These are phyloP conservation scores for Linderniella brevidens DNA, from an alignment of 257 asterid species.

Conservation along the genomic window DNA sequence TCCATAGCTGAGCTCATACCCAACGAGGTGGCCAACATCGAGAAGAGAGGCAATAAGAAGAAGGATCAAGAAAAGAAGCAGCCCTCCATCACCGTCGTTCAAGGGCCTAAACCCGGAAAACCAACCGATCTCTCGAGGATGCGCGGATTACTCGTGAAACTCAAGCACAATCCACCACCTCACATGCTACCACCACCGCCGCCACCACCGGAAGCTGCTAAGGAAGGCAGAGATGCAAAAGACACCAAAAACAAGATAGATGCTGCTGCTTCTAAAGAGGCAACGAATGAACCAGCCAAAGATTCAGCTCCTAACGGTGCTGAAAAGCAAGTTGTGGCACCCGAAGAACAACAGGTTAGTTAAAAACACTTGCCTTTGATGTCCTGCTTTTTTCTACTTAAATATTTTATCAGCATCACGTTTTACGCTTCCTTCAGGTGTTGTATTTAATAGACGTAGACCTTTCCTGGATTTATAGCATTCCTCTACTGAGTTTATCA, in stretches of 20 bases:
- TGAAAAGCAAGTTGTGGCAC: too few species aligned
- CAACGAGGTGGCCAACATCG: constrained; percentile 57
- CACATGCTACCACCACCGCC: constrained; percentile 93
- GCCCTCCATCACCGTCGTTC: constrained; percentile 64
- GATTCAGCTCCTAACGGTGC: too few species aligned
- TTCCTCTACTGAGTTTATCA: constrained; percentile 1
- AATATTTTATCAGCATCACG: not conserved
- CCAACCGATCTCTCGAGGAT: constrained; percentile 86
- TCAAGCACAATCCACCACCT: constrained; percentile 82
- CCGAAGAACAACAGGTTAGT: constrained; percentile 1
- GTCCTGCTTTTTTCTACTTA: not conserved
- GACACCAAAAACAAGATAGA: constrained; percentile 15
- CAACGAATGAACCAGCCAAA: too few species aligned
- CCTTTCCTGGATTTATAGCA: too few species aligned
- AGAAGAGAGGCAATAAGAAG: constrained; percentile 62
- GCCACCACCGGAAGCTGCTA: constrained; percentile 43
- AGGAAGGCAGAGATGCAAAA: constrained; percentile 39
- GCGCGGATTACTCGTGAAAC: constrained; percentile 79
- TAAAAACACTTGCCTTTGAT: not conserved
- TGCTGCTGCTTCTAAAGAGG: too few species aligned
- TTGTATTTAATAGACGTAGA: not conserved
- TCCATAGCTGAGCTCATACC: constrained; percentile 73
- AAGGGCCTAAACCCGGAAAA: constrained; percentile 92
- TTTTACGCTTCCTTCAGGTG: too few species aligned
- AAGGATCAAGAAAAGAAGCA: constrained; percentile 84